Conservation (phyloP, 202 grass and related monocot genomes). For the Schoenoplectus triqueter region DNA sequence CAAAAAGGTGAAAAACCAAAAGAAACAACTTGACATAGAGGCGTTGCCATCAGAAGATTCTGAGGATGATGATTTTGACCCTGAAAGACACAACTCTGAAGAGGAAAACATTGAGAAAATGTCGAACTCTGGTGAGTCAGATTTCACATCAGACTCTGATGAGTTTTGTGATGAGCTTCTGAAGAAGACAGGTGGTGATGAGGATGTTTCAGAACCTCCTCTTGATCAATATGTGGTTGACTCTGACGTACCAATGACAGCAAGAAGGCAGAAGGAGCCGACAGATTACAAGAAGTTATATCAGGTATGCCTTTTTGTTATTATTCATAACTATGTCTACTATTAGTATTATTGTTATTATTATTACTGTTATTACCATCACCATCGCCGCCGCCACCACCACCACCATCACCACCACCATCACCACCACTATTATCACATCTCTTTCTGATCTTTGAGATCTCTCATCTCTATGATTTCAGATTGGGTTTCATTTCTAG, state of each 20-base stretch:
- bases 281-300: constrained; percentile 90
- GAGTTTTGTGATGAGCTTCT: constrained; percentile 85
- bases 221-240: constrained; percentile 49
- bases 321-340: constrained; percentile 25
- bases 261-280: constrained; percentile 61
- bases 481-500: no score
- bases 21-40: constrained; percentile 51
- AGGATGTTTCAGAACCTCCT: constrained; percentile 32
- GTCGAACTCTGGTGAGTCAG: constrained; percentile 66
- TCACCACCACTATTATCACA: no score
- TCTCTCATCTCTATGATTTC: no score
- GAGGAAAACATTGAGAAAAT: constrained; percentile 52
- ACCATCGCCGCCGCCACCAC: no score
- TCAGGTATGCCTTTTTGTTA: constrained; percentile 60
- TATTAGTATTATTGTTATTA: no score
- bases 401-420: no score
- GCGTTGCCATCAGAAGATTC: constrained; percentile 87
- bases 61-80: constrained; percentile 92
- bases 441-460: no score
- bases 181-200: constrained; percentile 52
- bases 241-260: constrained; percentile 39
- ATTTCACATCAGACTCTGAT: constrained; percentile 93
- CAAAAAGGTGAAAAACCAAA: constrained; percentile 50
- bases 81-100: constrained; percentile 57
- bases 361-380: no score